These are phyloP conservation scores for Lepraria neglecta DNA, from an alignment of 495 filamentous ascomycete species.

Conservation along the genomic window DNA sequence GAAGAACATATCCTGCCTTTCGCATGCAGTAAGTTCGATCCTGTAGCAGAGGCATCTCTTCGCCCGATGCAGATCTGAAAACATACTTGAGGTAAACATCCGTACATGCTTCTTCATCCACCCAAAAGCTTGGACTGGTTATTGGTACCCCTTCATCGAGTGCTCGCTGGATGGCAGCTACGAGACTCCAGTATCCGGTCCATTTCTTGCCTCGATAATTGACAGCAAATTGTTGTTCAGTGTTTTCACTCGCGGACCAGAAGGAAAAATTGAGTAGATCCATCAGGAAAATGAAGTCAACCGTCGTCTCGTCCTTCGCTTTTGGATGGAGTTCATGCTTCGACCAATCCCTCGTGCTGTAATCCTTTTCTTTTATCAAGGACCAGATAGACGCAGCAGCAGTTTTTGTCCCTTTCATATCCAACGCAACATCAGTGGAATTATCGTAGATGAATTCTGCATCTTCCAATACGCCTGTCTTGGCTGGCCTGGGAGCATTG, in stretches of 20 bases:
- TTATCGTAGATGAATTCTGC: conserved; percentile 89
- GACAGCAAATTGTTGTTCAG: conserved; percentile 65
- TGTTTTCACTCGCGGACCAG: conserved; percentile 65
- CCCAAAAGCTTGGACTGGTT: conserved; percentile 82
- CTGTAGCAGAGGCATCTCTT: conserved; percentile 77
- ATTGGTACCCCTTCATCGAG: conserved; percentile 91
- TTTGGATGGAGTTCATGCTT: conserved; percentile 88
- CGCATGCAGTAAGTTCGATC: conserved; percentile 74
- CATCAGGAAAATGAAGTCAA: conserved; percentile 94
- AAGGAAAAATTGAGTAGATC: conserved; percentile 95
- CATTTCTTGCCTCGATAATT: conserved; percentile 73
- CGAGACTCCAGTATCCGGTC: conserved; percentile 94
- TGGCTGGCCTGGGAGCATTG: conserved; percentile 46
- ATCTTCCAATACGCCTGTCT: conserved; percentile 74
- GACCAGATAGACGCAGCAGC: conserved; percentile 72
- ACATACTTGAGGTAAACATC: conserved; percentile 66
- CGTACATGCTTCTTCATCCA: conserved; percentile 67
- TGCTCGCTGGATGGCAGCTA: conserved; percentile 78
- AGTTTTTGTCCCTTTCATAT: conserved; percentile 67
- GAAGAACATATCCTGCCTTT: conserved; percentile 77
- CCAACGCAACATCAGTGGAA: conserved; percentile 82
- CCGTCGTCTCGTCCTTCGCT: conserved; percentile 63
- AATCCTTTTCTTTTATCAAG: conserved; percentile 75
- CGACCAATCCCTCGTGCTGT: conserved; percentile 79
- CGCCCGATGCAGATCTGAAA: conserved; percentile 78